Evolutionary conservation across 805 yeast species (phyloP).

Genomic region (Barnettozyma botsteinii): DNA sequence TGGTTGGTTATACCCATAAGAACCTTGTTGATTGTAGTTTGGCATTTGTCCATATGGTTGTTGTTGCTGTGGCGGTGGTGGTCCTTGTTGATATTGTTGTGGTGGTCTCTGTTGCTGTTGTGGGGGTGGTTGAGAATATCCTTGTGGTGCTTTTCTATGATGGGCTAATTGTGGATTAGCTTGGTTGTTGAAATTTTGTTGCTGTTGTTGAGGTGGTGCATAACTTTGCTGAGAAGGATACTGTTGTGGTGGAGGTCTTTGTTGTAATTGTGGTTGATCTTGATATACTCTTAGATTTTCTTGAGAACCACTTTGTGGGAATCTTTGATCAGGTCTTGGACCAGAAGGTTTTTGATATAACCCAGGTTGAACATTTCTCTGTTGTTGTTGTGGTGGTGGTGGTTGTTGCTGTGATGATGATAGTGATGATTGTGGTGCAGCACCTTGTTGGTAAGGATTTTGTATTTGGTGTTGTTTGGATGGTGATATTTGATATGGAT

Average conservation of each 20-base stretch:
- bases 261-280: conserved; percentile 5
- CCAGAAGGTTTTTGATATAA: conserved; percentile 12
- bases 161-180: background rate
- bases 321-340: conserved; percentile 22
- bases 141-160: conserved; percentile 6
- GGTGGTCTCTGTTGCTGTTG: conserved; percentile 12
- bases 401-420: no score
- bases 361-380: conserved; percentile 9
- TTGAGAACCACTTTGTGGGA: conserved; percentile 17
- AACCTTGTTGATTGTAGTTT: background rate
- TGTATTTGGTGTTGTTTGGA: background rate
- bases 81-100: conserved; percentile 4
- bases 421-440: conserved; percentile 4
- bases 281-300: conserved; percentile 12
- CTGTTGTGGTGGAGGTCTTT: conserved; percentile 6
- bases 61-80: conserved; percentile 1
- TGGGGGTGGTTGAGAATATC: conserved; percentile 10
- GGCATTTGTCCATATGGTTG: background rate
- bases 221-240: background rate
- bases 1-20: conserved; percentile 1
- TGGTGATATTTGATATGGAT: conserved; percentile 4
- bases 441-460: conserved; percentile 1
- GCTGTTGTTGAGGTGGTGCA: background rate
- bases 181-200: background rate
- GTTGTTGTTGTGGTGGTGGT: conserved; percentile 4